Evolutionary conservation across 1,139 yeast genomes (phyloP).

Genomic region (Suhomyces coccinellae): DNA sequence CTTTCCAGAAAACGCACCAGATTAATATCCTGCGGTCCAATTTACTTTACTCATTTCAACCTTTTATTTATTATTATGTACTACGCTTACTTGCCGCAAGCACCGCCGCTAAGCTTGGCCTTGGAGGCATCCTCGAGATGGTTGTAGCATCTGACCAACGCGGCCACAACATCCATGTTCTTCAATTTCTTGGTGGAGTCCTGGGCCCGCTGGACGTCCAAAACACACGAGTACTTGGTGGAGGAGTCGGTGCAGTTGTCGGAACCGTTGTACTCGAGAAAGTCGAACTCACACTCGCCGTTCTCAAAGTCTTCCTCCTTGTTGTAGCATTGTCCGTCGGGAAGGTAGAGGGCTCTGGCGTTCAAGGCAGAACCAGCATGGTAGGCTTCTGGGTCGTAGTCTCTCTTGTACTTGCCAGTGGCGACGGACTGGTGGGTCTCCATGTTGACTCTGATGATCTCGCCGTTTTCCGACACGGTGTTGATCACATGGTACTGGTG

Average conservation of each 20-base stretch:
- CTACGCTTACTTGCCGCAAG: constrained; percentile 16
- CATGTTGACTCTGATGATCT: constrained; percentile 18
- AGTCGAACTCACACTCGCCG: constrained; percentile 16
- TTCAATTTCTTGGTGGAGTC: constrained; percentile 14
- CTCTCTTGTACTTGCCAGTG: constrained; percentile 16
- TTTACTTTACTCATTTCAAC: not conserved
- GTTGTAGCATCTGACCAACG: constrained; percentile 17
- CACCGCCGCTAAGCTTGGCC: constrained; percentile 15
- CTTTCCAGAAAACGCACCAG: too few relatives aligned
- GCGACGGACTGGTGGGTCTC: constrained; percentile 15
- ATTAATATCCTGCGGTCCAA: too few relatives aligned
- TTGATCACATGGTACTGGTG: constrained; percentile 16
- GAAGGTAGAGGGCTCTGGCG: constrained; percentile 7
- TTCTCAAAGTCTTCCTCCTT: constrained; percentile 13
- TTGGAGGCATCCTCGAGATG: constrained; percentile 10
- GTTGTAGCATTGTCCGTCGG: constrained; percentile 16
- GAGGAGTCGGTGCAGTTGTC: constrained; percentile 12
- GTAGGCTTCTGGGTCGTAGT: constrained; percentile 16
- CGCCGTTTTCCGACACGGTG: constrained; percentile 16
- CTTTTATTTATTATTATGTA: constrained; percentile 6
- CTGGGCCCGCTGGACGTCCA: constrained; percentile 13
- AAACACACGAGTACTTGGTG: constrained; percentile 19
- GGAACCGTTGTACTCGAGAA: constrained; percentile 14
- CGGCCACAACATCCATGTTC: constrained; percentile 15
- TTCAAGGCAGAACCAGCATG: constrained; percentile 6